phyloP scores from a whole-genome alignment of 164 flowering plant species.

The Chloranthus sessilifolius region DNA sequence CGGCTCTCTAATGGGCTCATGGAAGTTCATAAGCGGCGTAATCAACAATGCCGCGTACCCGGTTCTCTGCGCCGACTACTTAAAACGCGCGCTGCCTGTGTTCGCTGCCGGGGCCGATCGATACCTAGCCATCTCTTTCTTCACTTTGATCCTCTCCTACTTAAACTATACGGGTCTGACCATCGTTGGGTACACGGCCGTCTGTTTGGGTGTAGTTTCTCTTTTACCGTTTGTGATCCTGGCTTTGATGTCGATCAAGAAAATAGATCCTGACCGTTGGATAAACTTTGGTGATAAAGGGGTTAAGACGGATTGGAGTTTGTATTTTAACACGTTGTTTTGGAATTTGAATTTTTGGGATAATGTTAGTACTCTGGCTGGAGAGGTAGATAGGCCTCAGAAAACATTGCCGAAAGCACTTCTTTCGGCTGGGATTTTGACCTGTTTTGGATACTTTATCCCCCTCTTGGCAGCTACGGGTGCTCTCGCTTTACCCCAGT shows the following conservation, averaged over 20 bases:
- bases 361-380: constrained; percentile 72
- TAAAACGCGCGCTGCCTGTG: constrained; percentile 44
- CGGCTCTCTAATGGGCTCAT: constrained; percentile 75
- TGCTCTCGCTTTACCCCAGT: constrained; percentile 31
- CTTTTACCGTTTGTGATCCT: constrained; percentile 60
- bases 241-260: constrained; percentile 57
- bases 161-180: constrained; percentile 68
- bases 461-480: constrained; percentile 54
- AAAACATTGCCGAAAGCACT: constrained; percentile 49
- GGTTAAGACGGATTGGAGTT: constrained; percentile 58
- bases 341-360: constrained; percentile 97
- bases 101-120: constrained; percentile 49
- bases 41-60: constrained; percentile 82
- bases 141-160: constrained; percentile 45
- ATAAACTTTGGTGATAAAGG: constrained; percentile 41
- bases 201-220: constrained; percentile 49
- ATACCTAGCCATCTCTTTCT: constrained; percentile 28
- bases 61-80: constrained; percentile 56
- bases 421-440: constrained; percentile 40
- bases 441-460: constrained; percentile 41
- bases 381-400: constrained; percentile 61
- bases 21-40: constrained; percentile 73
- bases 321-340: constrained; percentile 74
- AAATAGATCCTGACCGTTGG: constrained; percentile 55
- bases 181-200: constrained; percentile 68